Percentiles rank a stretch among this genome's conserved stretches.
Evolutionary conservation across 1,284 basidiomycete genomes (phyloP).

Genomic region (Butyriboletus appendiculatus): DNA sequence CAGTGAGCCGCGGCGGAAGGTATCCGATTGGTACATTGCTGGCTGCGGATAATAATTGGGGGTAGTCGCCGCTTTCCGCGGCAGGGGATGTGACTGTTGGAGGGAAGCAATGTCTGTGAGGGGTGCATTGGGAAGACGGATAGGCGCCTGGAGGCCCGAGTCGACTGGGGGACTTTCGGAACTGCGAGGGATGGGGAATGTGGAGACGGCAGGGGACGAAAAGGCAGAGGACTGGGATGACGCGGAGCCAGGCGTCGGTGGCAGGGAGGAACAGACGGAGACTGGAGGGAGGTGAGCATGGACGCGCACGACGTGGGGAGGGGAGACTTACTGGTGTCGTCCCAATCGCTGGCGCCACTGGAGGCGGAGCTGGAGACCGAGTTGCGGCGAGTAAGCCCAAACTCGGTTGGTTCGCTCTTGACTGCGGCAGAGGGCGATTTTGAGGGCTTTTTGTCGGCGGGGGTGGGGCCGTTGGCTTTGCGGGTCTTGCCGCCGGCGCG

Average conservation of each 20-base stretch:
- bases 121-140: slow-evolving; percentile 69
- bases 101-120: slow-evolving; percentile 63
- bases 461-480: slow-evolving; percentile 47
- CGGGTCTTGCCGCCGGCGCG: slow-evolving; percentile 80
- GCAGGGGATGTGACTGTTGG: slow-evolving; percentile 32
- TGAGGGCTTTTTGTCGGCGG: slow-evolving; percentile 40
- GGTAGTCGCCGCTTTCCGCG: slow-evolving; percentile 32
- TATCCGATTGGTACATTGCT: slow-evolving; percentile 29
- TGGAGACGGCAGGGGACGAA: slow-evolving; percentile 57
- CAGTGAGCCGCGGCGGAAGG: slow-evolving; percentile 30
- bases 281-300: slow-evolving; percentile 40
- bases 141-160: slow-evolving; percentile 46
- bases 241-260: slow-evolving; percentile 38
- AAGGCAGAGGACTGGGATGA: slow-evolving; percentile 65
- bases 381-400: slow-evolving; percentile 52
- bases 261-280: slow-evolving; percentile 57
- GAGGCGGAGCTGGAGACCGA: slow-evolving; percentile 62
- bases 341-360: slow-evolving; percentile 69
- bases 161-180: slow-evolving; percentile 60
- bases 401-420: slow-evolving; percentile 66
- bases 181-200: slow-evolving; percentile 60
- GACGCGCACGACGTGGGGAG: neutral
- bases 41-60: slow-evolving; percentile 35
- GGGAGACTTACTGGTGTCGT: slow-evolving; percentile 60
- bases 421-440: slow-evolving; percentile 39